Base-by-base conservation (phyloP, 2,329 filamentous ascomycete genomes). In the Pseudopithomyces maydicus region DNA sequence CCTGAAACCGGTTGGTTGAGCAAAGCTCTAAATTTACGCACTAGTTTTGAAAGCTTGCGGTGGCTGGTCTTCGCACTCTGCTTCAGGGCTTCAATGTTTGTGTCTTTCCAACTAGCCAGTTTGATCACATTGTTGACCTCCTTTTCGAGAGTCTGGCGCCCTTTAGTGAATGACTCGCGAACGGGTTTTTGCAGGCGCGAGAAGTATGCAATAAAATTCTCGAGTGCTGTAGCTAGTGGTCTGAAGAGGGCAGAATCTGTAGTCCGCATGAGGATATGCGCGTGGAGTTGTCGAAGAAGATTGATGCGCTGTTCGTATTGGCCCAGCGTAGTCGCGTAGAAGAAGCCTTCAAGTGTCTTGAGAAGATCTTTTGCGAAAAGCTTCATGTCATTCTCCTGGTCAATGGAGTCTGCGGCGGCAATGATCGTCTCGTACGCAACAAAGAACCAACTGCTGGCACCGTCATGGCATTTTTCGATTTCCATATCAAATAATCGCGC, bases 51-150 rank as follows among this genome's bases (percentile, higher is more conserved):
- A 1, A 99, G 84, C 75, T 97, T 97, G 68, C 90, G 87, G 71
- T 99, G 95, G 19, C 93, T 97, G 58, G 89, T 89, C 67, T 90
- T 89, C 1, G 95, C 92, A 74, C 94, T 98, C 70, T 97, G 92
- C 63, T 89, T 86, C 15, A 99, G 80, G 1, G 92, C 91, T 46
- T 89, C 89, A 59, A 99, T 96, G 69, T 98, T 99, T 20, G 91
- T 97, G 66, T 99, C 95, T 74, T 96, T 97, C 96, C 96, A 99
- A 75, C 92, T 97, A 7, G 93, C 92, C 66, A 99, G 81, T 51
- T 96, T 86, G 15, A 99, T 84, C n/a, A 97, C 88, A 65, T 98
- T 91, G 72, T 90, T 94, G 84, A 98, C 91, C 55, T 92, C 88
- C 76, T 92, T 97, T 74, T 98, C 94, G n/a, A 98, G 82, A 0